Percentiles rank a stretch among this genome's conserved stretches.
Conservation (phyloP, 106 monocot species). For the Chionographis japonica region DNA sequence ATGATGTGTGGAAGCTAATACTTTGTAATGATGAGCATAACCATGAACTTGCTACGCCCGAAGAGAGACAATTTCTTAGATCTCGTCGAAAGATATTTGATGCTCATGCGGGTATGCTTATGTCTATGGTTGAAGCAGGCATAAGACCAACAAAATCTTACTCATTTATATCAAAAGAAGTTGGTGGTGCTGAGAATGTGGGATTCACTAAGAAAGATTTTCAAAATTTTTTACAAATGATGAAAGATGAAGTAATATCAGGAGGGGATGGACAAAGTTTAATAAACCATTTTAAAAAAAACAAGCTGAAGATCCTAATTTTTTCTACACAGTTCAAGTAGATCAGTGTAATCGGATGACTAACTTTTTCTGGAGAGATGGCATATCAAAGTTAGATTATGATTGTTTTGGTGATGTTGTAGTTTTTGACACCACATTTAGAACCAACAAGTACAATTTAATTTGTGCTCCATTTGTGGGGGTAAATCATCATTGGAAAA, state of each 20-base stretch:
- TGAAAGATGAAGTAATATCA: no score
- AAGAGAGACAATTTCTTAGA: constrained; percentile 20
- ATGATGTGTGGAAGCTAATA: constrained; percentile 16
- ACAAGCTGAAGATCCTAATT: constrained; percentile 18
- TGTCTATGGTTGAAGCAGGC: constrained; percentile 6
- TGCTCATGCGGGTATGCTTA: constrained; percentile 2
- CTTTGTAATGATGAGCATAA: constrained; percentile 18
- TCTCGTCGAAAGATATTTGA: constrained; percentile 9
- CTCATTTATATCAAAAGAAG: background rate
- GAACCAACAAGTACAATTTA: constrained; percentile 19
- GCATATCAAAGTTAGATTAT: constrained; percentile 13
- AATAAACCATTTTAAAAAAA: constrained; percentile 11
- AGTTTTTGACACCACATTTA: no score
- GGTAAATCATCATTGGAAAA: constrained; percentile 32
- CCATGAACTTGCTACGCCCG: constrained; percentile 16
- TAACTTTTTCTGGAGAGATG: constrained; percentile 26
- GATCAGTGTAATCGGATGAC: constrained; percentile 10
- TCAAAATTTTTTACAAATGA: no score
- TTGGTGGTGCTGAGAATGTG: constrained; percentile 1
- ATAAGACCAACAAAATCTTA: background rate
- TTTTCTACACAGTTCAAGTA: constrained; percentile 17
- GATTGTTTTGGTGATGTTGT: constrained; percentile 29
- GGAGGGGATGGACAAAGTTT: constrained; percentile 11
- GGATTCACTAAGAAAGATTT: no score
- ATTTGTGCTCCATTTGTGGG: constrained; percentile 25